These are phyloP conservation scores for Penicillium brasilianum DNA, from an alignment of 2,329 filamentous ascomycete genomes.

Conservation along the genomic window DNA sequence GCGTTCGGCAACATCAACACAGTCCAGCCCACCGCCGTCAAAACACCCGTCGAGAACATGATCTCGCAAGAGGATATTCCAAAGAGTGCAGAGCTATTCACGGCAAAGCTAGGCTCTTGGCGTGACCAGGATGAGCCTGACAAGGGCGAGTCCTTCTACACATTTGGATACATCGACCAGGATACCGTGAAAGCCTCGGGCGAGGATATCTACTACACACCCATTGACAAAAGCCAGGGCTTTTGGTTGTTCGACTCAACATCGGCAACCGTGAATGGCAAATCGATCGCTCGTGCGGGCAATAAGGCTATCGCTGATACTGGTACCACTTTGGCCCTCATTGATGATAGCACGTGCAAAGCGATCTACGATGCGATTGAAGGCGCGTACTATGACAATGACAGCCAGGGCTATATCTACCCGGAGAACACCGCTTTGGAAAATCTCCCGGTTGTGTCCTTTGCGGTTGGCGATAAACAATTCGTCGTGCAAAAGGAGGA, in stretches of 20 bases:
- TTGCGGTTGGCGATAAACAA: conserved; percentile 67
- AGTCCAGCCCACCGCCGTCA: conserved; percentile 59
- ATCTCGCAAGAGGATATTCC: conserved; percentile 63
- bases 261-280: conserved; percentile 63
- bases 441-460: conserved; percentile 64
- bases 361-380: conserved; percentile 69
- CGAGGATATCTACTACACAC: conserved; percentile 63
- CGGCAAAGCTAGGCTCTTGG: conserved; percentile 64
- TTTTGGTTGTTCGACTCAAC: conserved; percentile 71
- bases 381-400: conserved; percentile 61
- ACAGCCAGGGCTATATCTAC: conserved; percentile 68
- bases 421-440: conserved; percentile 58
- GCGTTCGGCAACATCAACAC: conserved; percentile 70
- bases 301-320: conserved; percentile 75
- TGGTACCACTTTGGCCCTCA: conserved; percentile 69
- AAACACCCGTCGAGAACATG: conserved; percentile 73
- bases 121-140: conserved; percentile 54
- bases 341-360: conserved; percentile 65
- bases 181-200: conserved; percentile 61
- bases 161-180: conserved; percentile 73
- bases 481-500: conserved; percentile 68
- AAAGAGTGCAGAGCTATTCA: conserved; percentile 63
- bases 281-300: conserved; percentile 54
- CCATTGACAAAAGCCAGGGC: conserved; percentile 66
- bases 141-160: conserved; percentile 66